These are phyloP conservation scores for Rhodotorula taiwanensis DNA, from an alignment of 768 basidiomycete species.

Conservation along the genomic window DNA sequence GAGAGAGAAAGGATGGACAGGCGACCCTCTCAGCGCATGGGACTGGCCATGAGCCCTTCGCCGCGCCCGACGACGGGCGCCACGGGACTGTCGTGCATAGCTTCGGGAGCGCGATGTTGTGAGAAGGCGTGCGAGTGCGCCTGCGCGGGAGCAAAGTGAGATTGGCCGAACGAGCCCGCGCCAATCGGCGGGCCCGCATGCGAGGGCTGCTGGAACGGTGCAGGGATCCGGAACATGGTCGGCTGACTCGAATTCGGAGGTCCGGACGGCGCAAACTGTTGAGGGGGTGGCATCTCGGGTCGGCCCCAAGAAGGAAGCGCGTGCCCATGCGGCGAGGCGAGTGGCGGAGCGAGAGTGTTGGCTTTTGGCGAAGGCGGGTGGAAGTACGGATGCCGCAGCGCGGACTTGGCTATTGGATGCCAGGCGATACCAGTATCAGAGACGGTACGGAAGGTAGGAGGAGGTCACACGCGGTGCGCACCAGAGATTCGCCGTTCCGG, in stretches of 20 bases:
- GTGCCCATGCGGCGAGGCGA: not conserved
- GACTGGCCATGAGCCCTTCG: constrained; percentile 30
- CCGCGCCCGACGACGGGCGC: not conserved
- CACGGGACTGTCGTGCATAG: not conserved
- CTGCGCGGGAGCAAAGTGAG: not conserved
- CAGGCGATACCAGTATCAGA: too few species aligned
- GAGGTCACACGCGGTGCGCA: not conserved
- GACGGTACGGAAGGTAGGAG: too few species aligned
- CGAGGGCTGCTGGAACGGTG: not conserved
- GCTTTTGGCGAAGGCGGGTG: not conserved
- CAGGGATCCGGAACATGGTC: not conserved
- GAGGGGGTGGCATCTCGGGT: constrained; percentile 5
- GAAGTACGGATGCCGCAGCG: constrained; percentile 32
- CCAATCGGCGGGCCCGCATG: not conserved
- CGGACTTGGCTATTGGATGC: constrained; percentile 24
- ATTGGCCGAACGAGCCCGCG: too few species aligned
- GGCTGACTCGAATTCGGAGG: not conserved
- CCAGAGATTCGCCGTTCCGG: constrained; percentile 33
- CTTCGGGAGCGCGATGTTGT: too few species aligned
- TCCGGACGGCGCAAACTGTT: not conserved
- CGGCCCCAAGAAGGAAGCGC: constrained; percentile 21
- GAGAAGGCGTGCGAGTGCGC: not conserved
- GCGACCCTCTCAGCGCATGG: constrained; percentile 12
- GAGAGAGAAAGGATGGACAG: too few species aligned
- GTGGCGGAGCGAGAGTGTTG: not conserved